These are phyloP conservation scores for Reutealis trisperma DNA, from an alignment of 345 rosid genomes.

Conservation along the genomic window DNA sequence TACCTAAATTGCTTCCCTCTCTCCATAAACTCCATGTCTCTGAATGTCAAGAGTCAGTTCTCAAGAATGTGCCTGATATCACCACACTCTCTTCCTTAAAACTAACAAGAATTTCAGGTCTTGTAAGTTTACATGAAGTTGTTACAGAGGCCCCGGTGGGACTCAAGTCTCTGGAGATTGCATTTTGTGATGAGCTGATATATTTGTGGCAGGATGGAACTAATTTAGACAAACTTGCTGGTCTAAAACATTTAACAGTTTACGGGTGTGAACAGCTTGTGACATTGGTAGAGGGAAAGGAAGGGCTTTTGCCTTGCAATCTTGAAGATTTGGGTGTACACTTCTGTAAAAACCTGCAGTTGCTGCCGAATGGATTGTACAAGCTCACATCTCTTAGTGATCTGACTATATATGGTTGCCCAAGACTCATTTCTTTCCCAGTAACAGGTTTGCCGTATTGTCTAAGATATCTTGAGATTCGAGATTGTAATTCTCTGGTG, in stretches of 20 bases:
- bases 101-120: background rate
- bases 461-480: background rate
- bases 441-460: slow-evolving; percentile 6
- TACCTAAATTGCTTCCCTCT: slow-evolving; percentile 9
- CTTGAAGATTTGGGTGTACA: background rate
- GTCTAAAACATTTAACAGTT: background rate
- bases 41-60: background rate
- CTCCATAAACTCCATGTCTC: background rate
- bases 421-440: slow-evolving; percentile 4
- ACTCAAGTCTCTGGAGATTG: slow-evolving; percentile 8
- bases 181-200: background rate
- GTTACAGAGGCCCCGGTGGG: background rate
- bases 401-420: background rate
- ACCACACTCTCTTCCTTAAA: slow-evolving; percentile 10
- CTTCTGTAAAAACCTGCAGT: slow-evolving; percentile 1
- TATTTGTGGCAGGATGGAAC: slow-evolving; percentile 12
- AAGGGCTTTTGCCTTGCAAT: slow-evolving; percentile 13
- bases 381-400: slow-evolving; percentile 32
- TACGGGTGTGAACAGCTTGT: background rate
- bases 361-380: slow-evolving; percentile 32
- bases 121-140: background rate
- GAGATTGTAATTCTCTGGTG: slow-evolving; percentile 14
- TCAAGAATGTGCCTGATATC: slow-evolving; percentile 3
- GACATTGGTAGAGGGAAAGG: slow-evolving; percentile 1
- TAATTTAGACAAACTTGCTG: background rate